These are phyloP conservation scores for Xylariaceae sp. DNA, from an alignment of 2,329 filamentous ascomycete genomes.

Conservation along the genomic window DNA sequence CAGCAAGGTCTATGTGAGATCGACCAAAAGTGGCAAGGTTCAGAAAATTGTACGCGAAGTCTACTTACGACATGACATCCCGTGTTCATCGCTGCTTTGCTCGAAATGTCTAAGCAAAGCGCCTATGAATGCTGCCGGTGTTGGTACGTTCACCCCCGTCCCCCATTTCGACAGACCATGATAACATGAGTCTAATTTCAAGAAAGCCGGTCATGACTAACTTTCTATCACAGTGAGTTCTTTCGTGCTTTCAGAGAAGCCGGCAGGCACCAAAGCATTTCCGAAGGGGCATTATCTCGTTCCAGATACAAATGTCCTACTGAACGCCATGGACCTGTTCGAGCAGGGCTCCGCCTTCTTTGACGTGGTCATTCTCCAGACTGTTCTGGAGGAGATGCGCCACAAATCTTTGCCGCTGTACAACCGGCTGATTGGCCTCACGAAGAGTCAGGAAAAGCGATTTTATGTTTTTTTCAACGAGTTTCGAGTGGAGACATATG, in stretches of 20 bases:
- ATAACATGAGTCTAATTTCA: not conserved
- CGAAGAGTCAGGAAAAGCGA: conserved; percentile 92
- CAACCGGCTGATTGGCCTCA: conserved; percentile 83
- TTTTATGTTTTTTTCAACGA: conserved; percentile 99
- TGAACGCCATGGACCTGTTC: conserved; percentile 95
- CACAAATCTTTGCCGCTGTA: conserved; percentile 92
- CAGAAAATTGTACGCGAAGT: conserved; percentile 98
- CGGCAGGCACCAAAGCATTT: conserved; percentile 75
- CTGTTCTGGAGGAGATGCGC: conserved; percentile 90
- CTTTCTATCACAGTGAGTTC: conserved; percentile 54
- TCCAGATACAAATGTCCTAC: conserved; percentile 90
- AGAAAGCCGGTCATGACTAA: conserved; percentile 13
- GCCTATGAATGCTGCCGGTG: conserved; percentile 71
- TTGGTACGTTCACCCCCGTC: conserved; percentile 48
- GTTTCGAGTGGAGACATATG: conserved; percentile 86
- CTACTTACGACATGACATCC: conserved; percentile 93
- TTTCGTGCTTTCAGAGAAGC: conserved; percentile 83
- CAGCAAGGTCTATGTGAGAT: conserved; percentile 93
- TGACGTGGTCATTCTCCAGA: conserved; percentile 94
- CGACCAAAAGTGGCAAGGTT: conserved; percentile 91
- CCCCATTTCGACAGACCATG: not conserved
- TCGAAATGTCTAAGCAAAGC: conserved; percentile 66
- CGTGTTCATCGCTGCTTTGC: conserved; percentile 91
- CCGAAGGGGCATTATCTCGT: conserved; percentile 88
- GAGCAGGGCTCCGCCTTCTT: conserved; percentile 88